These are phyloP conservation scores for Melampsora abietis-canadensis DNA, from an alignment of 1,284 basidiomycete species.

Conservation along the genomic window DNA sequence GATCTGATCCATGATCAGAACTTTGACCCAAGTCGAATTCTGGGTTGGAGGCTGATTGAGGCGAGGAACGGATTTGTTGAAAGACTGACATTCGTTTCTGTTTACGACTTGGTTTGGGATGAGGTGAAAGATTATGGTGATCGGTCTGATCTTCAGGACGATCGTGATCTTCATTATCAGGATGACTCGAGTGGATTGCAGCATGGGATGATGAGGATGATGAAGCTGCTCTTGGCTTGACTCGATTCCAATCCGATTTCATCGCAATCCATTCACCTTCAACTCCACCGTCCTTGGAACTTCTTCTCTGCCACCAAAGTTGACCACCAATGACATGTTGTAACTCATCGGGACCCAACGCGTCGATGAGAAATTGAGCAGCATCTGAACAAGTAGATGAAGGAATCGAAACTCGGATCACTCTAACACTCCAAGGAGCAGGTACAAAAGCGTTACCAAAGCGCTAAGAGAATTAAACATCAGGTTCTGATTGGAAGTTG, in stretches of 20 bases:
- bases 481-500: background rate
- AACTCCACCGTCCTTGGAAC: constrained; percentile 67
- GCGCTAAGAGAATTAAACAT: constrained; percentile 33
- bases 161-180: background rate
- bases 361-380: constrained; percentile 70
- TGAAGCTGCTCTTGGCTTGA: background rate
- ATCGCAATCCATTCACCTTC: constrained; percentile 84
- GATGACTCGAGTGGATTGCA: background rate
- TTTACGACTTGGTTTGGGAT: background rate
- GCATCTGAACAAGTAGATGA: constrained; percentile 69
- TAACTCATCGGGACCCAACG: constrained; percentile 76
- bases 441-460: constrained; percentile 79
- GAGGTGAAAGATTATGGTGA: background rate
- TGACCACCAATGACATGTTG: constrained; percentile 76
- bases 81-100: background rate
- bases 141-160: no score
- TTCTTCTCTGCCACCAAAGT: constrained; percentile 94
- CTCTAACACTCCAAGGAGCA: constrained; percentile 75
- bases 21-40: no score
- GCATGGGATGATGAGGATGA: background rate
- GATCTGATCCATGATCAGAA: background rate
- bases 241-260: constrained; percentile 43
- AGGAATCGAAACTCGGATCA: constrained; percentile 68
- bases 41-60: background rate
- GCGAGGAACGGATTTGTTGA: background rate